Base-by-base conservation (phyloP, 2,329 filamentous ascomycete genomes). In the Colletotrichum incanum region DNA sequence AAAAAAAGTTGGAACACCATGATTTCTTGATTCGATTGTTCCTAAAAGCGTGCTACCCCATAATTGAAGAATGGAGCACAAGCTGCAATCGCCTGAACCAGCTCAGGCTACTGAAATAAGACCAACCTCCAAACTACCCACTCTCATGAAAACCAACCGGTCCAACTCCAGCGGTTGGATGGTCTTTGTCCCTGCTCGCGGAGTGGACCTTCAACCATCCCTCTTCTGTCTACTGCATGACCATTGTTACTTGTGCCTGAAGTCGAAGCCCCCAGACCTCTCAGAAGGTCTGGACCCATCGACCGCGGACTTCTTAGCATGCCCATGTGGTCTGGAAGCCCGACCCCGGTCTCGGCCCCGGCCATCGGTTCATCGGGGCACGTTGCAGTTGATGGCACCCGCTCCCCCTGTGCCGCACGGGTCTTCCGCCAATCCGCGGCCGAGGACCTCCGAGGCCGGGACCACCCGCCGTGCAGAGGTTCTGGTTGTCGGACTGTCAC, bases 101-200 rank as follows among this genome's bases (percentile, higher is more conserved):
- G n/a, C 31, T 23, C 54, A 23, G 2, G 31, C 34, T 2, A 34
- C 9, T 14, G 8, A 7, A 18, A 7, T 31, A 39, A 49, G n/a
- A 20, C n/a, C 31, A 49, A 49, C 1, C n/a, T 49, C 14, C 20
- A 39, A 49, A 12, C 43, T 37, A 8, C n/a, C 20, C 39, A 37
- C 34, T 43, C 20, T 63, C 45, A 67, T 54, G 62, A 50, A 65
- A 47, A 69, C 41, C 52, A 67, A 72, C 74, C 75, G 74, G 26
- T 45, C 70, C 70, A 72, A 41, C 65, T 54, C 70, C 66, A 72
- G 28, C 70, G 70, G 34, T 39, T 69, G 7, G 66, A 54, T 28
- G 41, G 47, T 18, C 45, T 72, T 20, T 23, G 47, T 12, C 52
- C 43, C 34, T 62, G 65, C n/a, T 31, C 31, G 31, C 54, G 70